Percentiles rank a stretch among this genome's conserved stretches.
These are phyloP conservation scores for Solanum medicagineum DNA, from an alignment of 257 asterid genomes.

Conservation along the genomic window DNA sequence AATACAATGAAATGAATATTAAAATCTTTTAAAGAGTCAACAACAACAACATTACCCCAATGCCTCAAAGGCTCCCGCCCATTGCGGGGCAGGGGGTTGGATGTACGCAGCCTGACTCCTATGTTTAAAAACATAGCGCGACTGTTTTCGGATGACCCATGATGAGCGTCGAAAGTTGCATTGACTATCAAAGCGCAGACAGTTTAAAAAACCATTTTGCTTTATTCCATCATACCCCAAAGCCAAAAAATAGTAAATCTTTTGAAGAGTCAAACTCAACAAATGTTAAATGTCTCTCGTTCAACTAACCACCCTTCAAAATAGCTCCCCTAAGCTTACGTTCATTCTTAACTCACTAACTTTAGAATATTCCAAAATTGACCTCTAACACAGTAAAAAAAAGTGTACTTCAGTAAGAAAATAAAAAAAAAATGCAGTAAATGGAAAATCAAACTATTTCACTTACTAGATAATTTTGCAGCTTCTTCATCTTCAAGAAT, in stretches of 20 bases:
- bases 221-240: too few relatives aligned
- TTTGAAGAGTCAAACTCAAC: background rate
- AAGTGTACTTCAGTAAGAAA: background rate
- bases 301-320: background rate
- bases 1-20: background rate
- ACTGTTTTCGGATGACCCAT: too few relatives aligned
- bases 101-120: too few relatives aligned
- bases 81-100: too few relatives aligned
- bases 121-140: too few relatives aligned
- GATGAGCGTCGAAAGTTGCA: too few relatives aligned
- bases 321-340: background rate
- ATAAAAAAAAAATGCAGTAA: background rate
- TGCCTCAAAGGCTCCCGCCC: too few relatives aligned
- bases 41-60: too few relatives aligned
- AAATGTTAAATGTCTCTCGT: background rate
- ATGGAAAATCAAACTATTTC: background rate
- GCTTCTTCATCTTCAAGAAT: conserved; percentile 62
- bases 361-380: conserved; percentile 15
- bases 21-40: background rate
- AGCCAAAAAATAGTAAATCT: too few relatives aligned
- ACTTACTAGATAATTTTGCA: conserved; percentile 47
- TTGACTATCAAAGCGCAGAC: too few relatives aligned
- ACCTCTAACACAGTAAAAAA: conserved; percentile 16
- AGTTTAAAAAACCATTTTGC: too few relatives aligned
- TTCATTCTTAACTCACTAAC: background rate